Base-by-base conservation (phyloP, 2,329 filamentous ascomycete genomes). In the Albifimbria verrucaria region DNA sequence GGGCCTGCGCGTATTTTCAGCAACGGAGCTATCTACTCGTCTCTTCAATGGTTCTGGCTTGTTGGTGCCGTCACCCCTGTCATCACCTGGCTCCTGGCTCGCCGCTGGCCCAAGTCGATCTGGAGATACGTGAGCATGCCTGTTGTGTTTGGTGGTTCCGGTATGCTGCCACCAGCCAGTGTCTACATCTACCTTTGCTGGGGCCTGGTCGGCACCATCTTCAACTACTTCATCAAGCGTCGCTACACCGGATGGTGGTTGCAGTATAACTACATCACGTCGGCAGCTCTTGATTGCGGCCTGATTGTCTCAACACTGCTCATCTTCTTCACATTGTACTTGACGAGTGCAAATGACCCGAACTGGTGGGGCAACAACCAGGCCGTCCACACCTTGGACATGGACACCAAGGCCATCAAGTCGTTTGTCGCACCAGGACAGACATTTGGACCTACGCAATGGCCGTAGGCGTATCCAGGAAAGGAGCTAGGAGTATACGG, bases 231-330 rank as follows among this genome's bases (percentile, higher is more conserved):
- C 60, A 80, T 90, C 65, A 81, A 82, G 65, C 77, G 84, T 53
- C 78, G 81, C 56, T 87, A 80, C 70, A 81, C 78, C 4, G 87
- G 85, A 28, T 90, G 87, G 88, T 91, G 88, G 88, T 74, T 87
- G 68, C 83, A 86, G 67, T 91, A 89, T 73, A 90, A 91, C 73
- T 91, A 90, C 66, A 78, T 90, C 63, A 83, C 86, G 0, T 89
- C 86, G 20, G 87, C 87, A 0, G 88, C 84, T 1, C 72, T 91
- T 36, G 88, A 90, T 66, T 81, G 81, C 48, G 87, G 87, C 5
- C 76, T 89, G 5, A 82, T 86, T 12, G 67, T 90, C 20, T 81
- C 79, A 28, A 86, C 86, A 0, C 78, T 91, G 32, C 67, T 90
- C 53, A 86, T 90, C 53, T 89, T 91, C 73, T 82, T 89, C 59